Evolutionary conservation across 176 grass and related monocot genomes (phyloP).

Genomic region (Poa annua): DNA sequence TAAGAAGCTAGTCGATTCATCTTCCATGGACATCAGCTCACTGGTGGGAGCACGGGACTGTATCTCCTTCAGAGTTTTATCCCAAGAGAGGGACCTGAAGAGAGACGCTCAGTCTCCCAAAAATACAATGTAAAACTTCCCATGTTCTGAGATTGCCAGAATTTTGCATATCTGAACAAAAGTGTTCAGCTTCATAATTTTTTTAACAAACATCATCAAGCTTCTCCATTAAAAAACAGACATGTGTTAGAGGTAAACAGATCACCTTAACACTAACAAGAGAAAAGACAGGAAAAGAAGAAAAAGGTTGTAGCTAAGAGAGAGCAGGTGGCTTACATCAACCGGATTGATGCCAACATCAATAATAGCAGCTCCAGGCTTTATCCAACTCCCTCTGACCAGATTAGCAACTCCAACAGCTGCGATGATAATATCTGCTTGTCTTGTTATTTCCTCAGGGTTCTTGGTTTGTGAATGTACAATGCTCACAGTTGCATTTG

Average conservation of each 20-base stretch:
- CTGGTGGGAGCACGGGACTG: neutral
- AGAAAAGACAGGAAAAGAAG: neutral
- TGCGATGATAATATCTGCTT: conserved; percentile 91
- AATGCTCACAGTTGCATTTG: conserved; percentile 92
- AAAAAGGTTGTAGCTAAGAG: neutral
- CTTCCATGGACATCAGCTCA: neutral
- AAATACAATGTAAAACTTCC: neutral
- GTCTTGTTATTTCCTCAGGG: conserved; percentile 82
- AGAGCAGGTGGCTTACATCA: conserved; percentile 66
- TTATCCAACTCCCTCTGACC: conserved; percentile 93
- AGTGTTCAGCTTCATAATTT: neutral
- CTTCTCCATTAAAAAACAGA: conserved; percentile 11
- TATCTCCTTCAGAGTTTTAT: conserved; percentile 14
- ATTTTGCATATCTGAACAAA: neutral
- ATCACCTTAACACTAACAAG: neutral
- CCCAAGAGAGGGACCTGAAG: neutral
- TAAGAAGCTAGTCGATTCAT: too few relatives aligned
- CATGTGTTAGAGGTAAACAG: neutral
- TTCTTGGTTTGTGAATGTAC: conserved; percentile 90
- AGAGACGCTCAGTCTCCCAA: neutral
- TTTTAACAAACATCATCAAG: conserved; percentile 2
- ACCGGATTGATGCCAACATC: conserved; percentile 98
- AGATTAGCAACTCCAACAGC: conserved; percentile 91
- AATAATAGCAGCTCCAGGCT: conserved; percentile 86
- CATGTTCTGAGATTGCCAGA: neutral